Evolutionary conservation across 2,329 filamentous ascomycete genomes (phyloP).

Genomic region (Penicillium palitans): DNA sequence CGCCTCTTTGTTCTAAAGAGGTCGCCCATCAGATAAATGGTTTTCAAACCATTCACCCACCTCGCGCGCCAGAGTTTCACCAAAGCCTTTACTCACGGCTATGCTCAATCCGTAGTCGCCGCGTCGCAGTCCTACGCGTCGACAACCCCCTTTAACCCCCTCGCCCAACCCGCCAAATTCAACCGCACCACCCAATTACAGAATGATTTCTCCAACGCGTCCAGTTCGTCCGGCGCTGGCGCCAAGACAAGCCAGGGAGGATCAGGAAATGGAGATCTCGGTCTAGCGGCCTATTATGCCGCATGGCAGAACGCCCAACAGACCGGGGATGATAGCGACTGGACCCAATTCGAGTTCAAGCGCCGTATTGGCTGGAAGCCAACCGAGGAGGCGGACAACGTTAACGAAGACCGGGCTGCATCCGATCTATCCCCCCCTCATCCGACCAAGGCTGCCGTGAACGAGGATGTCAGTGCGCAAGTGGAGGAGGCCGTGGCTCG

Average conservation of each 20-base stretch:
- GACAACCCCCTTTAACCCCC: conserved; percentile 57
- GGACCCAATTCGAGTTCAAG: conserved; percentile 87
- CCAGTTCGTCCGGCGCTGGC: conserved; percentile 52
- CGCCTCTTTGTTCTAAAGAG: conserved; percentile 65
- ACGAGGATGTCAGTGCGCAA: conserved; percentile 63
- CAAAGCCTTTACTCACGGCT: conserved; percentile 96
- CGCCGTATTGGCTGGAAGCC: conserved; percentile 87
- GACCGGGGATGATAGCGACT: conserved; percentile 72
- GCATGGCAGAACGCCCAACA: conserved; percentile 79
- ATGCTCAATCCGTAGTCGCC: conserved; percentile 95
- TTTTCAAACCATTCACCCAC: conserved; percentile 67
- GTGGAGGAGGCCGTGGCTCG: conserved; percentile 82
- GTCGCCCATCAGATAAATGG: conserved; percentile 80
- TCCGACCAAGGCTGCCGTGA: conserved; percentile 54
- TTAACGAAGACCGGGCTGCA: conserved; percentile 28
- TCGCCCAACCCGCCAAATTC: conserved; percentile 54
- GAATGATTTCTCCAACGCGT: conserved; percentile 67
- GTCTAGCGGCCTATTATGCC: conserved; percentile 87
- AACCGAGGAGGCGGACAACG: conserved; percentile 41
- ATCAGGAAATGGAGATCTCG: conserved; percentile 59
- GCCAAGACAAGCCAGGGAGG: conserved; percentile 60
- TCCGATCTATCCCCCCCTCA: conserved; percentile 59
- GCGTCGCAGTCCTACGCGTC: conserved; percentile 84
- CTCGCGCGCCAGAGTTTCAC: conserved; percentile 97
- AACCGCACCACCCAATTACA: conserved; percentile 66